These are phyloP conservation scores for Scutellaria galericulata DNA, from an alignment of 257 asterid genomes.

Conservation along the genomic window DNA sequence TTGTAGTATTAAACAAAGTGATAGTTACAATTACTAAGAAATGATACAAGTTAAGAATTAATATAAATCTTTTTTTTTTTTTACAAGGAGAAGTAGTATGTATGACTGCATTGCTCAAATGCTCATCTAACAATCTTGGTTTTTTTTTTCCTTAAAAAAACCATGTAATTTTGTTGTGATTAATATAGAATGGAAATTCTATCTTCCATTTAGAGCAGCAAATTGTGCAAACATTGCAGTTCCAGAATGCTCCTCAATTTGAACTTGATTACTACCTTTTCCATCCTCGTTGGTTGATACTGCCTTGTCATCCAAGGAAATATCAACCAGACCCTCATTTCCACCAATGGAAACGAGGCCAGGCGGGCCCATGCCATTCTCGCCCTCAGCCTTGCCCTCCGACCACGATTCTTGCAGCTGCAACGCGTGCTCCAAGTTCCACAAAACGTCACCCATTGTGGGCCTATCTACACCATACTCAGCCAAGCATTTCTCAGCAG, in stretches of 20 bases:
- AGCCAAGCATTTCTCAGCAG: constrained; percentile 87
- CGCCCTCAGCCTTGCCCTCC: constrained; percentile 47
- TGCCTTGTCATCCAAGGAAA: constrained; percentile 34
- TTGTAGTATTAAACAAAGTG: background rate
- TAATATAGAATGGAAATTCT: constrained; percentile 27
- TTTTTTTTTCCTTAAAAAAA: background rate
- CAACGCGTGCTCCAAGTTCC: constrained; percentile 85
- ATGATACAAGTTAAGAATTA: background rate
- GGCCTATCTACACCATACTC: constrained; percentile 96
- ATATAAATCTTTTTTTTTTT: background rate
- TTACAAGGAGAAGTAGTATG: background rate
- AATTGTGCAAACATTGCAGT: constrained; percentile 84
- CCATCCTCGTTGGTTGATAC: constrained; percentile 36
- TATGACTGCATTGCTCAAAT: constrained; percentile 8
- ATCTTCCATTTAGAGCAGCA: constrained; percentile 71
- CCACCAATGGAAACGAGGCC: constrained; percentile 22
- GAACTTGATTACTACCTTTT: constrained; percentile 45
- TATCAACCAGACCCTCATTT: background rate
- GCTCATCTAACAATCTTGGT: constrained; percentile 4
- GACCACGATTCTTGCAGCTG: constrained; percentile 74
- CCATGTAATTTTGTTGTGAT: background rate
- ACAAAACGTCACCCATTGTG: constrained; percentile 90
- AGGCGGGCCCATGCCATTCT: constrained; percentile 31
- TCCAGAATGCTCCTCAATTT: constrained; percentile 75
- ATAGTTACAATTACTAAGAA: background rate